A percentile compares a stretch with the other conserved stretches of the same genome.
These are phyloP conservation scores for Microstegium vimineum DNA, from an alignment of 176 grass and related monocot genomes.

Conservation along the genomic window DNA sequence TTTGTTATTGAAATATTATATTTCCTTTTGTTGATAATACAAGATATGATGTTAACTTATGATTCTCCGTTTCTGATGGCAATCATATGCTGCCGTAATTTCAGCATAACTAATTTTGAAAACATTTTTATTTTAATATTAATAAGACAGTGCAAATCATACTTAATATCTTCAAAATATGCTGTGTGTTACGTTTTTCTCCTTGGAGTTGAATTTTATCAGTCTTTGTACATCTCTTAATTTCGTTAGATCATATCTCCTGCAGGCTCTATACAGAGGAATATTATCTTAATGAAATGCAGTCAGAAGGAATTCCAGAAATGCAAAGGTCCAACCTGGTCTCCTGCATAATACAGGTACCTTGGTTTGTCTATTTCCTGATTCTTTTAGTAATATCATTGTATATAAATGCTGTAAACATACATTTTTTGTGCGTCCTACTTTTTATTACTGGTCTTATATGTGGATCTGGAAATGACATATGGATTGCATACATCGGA, in stretches of 20 bases:
- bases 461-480: not conserved
- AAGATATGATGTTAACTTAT: not conserved
- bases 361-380: conserved; percentile 17
- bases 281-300: conserved; percentile 90
- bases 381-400: not conserved
- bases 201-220: not conserved
- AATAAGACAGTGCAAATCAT: not conserved
- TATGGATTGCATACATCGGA: not conserved
- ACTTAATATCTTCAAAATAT: too few relatives aligned
- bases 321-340: conserved; percentile 95
- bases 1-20: not conserved
- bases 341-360: conserved; percentile 90
- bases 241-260: conserved; percentile 29
- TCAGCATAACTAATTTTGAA: not conserved
- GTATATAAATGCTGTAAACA: not conserved
- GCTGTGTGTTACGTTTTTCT: not conserved
- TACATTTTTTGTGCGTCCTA: not conserved
- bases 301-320: conserved; percentile 86
- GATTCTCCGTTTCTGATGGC: not conserved
- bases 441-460: conserved; percentile 5
- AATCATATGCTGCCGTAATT: not conserved
- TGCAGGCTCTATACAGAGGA: conserved; percentile 94
- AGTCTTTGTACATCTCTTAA: conserved; percentile 2
- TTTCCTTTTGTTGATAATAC: not conserved
- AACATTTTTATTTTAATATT: not conserved